Conservation (phyloP, 768 basidiomycete species). For the Dioszegia hungarica region DNA sequence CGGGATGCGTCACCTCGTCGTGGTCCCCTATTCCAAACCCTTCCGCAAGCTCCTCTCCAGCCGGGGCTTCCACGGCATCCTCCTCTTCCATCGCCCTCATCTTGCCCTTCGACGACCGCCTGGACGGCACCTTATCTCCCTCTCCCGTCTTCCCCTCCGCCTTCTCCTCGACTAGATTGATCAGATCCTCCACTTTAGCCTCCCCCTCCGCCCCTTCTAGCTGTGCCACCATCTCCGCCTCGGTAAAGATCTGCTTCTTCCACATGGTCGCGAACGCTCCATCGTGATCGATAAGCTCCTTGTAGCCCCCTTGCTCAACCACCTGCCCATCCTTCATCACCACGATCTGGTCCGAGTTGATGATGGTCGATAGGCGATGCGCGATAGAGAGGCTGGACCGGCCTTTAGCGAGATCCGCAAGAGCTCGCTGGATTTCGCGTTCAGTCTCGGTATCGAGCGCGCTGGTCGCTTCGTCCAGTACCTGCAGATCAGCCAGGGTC, state of each 20-base stretch:
- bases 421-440: conserved; percentile 78
- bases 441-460: conserved; percentile 87
- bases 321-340: conserved; percentile 88
- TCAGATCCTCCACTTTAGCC: conserved; percentile 15
- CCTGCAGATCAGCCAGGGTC: conserved; percentile 20
- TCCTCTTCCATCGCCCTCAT: conserved; percentile 1
- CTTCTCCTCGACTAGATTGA: conserved; percentile 14
- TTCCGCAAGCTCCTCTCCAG: neutral
- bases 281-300: conserved; percentile 65
- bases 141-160: too few species aligned
- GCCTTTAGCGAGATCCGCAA: conserved; percentile 67
- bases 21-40: too few species aligned
- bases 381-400: conserved; percentile 73
- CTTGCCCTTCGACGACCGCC: conserved; percentile 6
- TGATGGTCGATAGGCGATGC: conserved; percentile 62
- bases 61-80: neutral
- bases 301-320: conserved; percentile 63
- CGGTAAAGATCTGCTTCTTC: conserved; percentile 72
- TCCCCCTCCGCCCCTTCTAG: conserved; percentile 23
- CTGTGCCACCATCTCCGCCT: conserved; percentile 54
- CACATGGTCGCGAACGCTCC: conserved; percentile 55
- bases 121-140: conserved; percentile 4
- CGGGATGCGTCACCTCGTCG: neutral
- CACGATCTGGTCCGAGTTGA: conserved; percentile 68
- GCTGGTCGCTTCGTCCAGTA: conserved; percentile 47